Evolutionary conservation across 345 rosid genomes (phyloP).

Genomic region (Fremontodendron californicum): DNA sequence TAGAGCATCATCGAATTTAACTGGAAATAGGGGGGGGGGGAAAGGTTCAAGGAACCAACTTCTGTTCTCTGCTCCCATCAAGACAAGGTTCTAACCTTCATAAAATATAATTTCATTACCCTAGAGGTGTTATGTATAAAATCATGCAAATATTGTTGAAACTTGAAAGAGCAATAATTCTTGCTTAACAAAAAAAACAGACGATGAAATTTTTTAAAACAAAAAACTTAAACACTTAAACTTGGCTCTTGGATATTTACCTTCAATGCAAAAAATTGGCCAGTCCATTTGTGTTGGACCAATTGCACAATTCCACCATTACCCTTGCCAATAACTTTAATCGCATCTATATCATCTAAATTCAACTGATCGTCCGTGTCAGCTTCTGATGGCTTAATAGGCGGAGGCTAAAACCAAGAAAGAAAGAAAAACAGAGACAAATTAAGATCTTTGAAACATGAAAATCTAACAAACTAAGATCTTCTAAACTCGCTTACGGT

Average conservation of each 20-base stretch:
- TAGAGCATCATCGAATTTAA: background rate
- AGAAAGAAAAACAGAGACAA: background rate
- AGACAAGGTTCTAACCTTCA: background rate
- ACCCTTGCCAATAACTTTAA: slow-evolving; percentile 90
- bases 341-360: slow-evolving; percentile 66
- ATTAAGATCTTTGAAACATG: background rate
- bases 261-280: slow-evolving; percentile 88
- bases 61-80: background rate
- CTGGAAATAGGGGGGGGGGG: background rate
- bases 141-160: background rate
- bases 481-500: background rate
- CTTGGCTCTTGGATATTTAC: slow-evolving; percentile 26
- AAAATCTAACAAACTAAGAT: background rate
- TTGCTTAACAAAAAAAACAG: background rate
- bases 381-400: slow-evolving; percentile 50
- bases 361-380: slow-evolving; percentile 62
- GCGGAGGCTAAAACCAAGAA: slow-evolving; percentile 49
- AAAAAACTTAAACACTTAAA: background rate
- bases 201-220: background rate
- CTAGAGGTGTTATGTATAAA: background rate
- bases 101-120: background rate
- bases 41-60: background rate
- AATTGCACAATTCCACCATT: slow-evolving; percentile 88
- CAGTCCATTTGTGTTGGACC: slow-evolving; percentile 96
- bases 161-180: background rate